A percentile compares a stretch with the other conserved stretches of the same genome.
These are phyloP conservation scores for Ceratocystis papillata DNA, from an alignment of 2,329 filamentous ascomycete genomes.

Conservation along the genomic window DNA sequence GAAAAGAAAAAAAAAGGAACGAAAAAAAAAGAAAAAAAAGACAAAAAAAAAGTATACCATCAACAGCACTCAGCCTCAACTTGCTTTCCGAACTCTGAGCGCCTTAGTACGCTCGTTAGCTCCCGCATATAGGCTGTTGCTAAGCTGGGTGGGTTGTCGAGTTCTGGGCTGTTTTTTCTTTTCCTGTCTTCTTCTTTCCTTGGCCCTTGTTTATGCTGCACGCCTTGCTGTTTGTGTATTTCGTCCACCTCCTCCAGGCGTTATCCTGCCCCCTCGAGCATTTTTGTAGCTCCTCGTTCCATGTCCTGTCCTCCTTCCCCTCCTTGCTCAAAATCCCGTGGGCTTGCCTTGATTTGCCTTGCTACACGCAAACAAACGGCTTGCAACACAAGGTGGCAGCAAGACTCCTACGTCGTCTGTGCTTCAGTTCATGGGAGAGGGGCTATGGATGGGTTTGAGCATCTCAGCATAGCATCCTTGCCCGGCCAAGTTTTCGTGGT, in stretches of 20 bases:
- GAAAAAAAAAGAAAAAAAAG: background rate
- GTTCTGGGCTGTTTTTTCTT: background rate
- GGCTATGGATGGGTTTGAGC: conserved; percentile 2
- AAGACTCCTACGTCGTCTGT: conserved; percentile 6
- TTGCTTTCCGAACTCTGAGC: background rate
- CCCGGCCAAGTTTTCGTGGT: background rate
- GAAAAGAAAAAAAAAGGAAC: no score
- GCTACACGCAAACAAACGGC: background rate
- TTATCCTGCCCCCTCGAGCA: no score
- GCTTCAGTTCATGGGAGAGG: conserved; percentile 9
- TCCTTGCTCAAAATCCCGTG: background rate
- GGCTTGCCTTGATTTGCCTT: background rate
- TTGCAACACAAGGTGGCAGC: conserved; percentile 8
- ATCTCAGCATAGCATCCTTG: conserved; percentile 2
- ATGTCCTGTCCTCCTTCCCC: background rate
- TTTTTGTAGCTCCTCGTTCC: background rate
- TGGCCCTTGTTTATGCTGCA: no score
- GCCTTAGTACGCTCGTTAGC: background rate
- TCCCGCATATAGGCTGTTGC: background rate
- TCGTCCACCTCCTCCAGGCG: background rate
- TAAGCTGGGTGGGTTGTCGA: background rate
- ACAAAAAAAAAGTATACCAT: background rate
- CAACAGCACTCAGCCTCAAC: background rate
- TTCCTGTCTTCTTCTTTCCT: no score
- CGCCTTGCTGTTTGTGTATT: no score